phyloP scores from a whole-genome alignment of 345 rosid genomes.

The Brassica cretica region DNA sequence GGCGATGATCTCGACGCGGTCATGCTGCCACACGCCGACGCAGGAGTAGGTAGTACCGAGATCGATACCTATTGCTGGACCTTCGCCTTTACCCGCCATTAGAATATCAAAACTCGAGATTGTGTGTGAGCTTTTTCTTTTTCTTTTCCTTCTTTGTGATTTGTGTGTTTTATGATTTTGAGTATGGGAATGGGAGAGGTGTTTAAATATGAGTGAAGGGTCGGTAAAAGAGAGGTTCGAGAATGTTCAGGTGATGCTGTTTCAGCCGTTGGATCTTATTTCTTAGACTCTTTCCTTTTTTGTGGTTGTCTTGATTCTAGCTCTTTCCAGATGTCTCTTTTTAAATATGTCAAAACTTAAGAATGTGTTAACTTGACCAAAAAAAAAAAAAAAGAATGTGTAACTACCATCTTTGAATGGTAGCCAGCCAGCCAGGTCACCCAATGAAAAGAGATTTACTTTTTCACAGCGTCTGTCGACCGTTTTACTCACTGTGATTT shows the following conservation, averaged over 20 bases:
- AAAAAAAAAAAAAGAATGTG: neutral
- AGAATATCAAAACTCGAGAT: neutral
- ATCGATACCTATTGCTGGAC: conserved; percentile 41
- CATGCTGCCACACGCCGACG: conserved; percentile 78
- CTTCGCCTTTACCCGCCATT: conserved; percentile 43
- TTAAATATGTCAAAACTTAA: neutral
- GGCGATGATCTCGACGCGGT: conserved; percentile 74
- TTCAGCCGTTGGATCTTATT: conserved; percentile 32
- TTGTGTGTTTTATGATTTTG: too few species aligned
- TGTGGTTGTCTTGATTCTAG: conserved; percentile 19
- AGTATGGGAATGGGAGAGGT: neutral
- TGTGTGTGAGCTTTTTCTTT: neutral
- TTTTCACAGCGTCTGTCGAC: neutral
- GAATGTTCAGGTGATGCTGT: conserved; percentile 25
- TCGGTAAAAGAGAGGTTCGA: conserved; percentile 19
- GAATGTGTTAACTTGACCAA: too few species aligned
- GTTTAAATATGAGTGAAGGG: conserved; percentile 13
- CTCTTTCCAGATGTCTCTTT: conserved; percentile 31
- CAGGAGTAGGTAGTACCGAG: conserved; percentile 46
- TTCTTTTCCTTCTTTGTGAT: neutral
- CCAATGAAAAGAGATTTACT: neutral
- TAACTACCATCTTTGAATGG: neutral
- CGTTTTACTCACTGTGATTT: neutral
- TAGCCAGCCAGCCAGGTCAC: neutral
- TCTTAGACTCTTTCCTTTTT: neutral